Evolutionary conservation across 331 rosid genomes (phyloP).

Genomic region (Phaseolus coccineus): DNA sequence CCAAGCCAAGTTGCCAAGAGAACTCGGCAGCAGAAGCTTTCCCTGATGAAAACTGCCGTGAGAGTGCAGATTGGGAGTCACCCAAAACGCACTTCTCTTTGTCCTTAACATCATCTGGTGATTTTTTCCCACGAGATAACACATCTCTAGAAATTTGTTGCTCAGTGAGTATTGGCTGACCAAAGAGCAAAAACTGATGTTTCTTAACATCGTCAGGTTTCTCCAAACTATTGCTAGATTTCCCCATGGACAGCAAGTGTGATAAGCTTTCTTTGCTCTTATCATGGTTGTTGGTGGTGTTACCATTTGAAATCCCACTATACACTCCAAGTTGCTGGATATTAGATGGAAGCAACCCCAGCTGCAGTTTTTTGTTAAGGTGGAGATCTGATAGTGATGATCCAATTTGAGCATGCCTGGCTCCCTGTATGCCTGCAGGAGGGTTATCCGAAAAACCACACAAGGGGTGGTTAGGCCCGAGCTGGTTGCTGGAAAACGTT

Average conservation of each 20-base stretch:
- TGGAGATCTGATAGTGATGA: slow-evolving; percentile 82
- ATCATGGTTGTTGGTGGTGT: slow-evolving; percentile 48
- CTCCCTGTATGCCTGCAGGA: slow-evolving; percentile 99
- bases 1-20: slow-evolving; percentile 70
- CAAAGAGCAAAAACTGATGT: slow-evolving; percentile 89
- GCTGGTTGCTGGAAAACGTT: slow-evolving; percentile 75
- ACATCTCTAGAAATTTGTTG: slow-evolving; percentile 75
- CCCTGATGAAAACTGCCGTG: slow-evolving; percentile 53
- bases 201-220: slow-evolving; percentile 66
- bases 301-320: slow-evolving; percentile 55
- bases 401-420: slow-evolving; percentile 99
- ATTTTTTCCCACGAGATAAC: slow-evolving; percentile 48
- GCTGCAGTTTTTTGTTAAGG: slow-evolving; percentile 72
- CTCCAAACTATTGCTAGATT: slow-evolving; percentile 66
- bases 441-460: slow-evolving; percentile 82
- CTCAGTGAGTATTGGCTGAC: slow-evolving; percentile 93
- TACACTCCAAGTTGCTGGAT: slow-evolving; percentile 56
- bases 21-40: slow-evolving; percentile 60
- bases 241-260: slow-evolving; percentile 74
- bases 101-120: slow-evolving; percentile 48
- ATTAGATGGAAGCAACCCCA: slow-evolving; percentile 75
- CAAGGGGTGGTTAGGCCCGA: slow-evolving; percentile 82
- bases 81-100: slow-evolving; percentile 56
- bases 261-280: slow-evolving; percentile 70
- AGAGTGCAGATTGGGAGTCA: slow-evolving; percentile 52